A percentile compares a stretch with the other conserved stretches of the same genome.
phyloP scores from a whole-genome alignment of 345 rosid species.

The Gossypium herbaceum region DNA sequence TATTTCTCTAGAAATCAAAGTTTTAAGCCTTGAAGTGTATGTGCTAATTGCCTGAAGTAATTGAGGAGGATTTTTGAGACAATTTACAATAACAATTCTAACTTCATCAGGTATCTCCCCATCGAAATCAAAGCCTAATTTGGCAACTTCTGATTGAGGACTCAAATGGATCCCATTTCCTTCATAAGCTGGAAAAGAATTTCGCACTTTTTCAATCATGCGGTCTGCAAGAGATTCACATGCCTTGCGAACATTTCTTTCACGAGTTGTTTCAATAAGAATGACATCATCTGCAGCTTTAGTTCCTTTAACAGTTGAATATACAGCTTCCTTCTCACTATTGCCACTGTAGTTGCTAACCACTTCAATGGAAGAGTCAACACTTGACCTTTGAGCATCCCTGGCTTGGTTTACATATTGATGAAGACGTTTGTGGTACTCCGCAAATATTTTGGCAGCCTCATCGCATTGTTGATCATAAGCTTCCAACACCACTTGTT shows the following conservation, averaged over 20 bases:
- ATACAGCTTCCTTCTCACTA: slow-evolving; percentile 72
- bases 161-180: slow-evolving; percentile 75
- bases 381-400: slow-evolving; percentile 62
- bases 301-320: slow-evolving; percentile 79
- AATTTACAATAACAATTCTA: slow-evolving; percentile 50
- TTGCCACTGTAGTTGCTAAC: slow-evolving; percentile 41
- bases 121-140: slow-evolving; percentile 77
- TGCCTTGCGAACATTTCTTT: slow-evolving; percentile 74
- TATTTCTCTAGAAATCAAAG: slow-evolving; percentile 68
- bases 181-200: slow-evolving; percentile 87
- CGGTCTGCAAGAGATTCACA: slow-evolving; percentile 76
- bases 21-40: slow-evolving; percentile 59
- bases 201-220: slow-evolving; percentile 62
- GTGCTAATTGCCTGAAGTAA: slow-evolving; percentile 75
- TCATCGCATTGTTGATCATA: slow-evolving; percentile 94
- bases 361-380: slow-evolving; percentile 51
- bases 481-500: slow-evolving; percentile 78
- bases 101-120: slow-evolving; percentile 79
- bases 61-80: slow-evolving; percentile 71
- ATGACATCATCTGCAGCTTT: slow-evolving; percentile 77
- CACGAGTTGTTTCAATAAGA: slow-evolving; percentile 75
- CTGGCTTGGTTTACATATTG: slow-evolving; percentile 81
- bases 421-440: slow-evolving; percentile 75
- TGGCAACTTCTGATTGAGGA: slow-evolving; percentile 71
- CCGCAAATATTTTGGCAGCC: slow-evolving; percentile 82